Conservation (phyloP, 129 eudicot species). For the Solidago caesia region DNA sequence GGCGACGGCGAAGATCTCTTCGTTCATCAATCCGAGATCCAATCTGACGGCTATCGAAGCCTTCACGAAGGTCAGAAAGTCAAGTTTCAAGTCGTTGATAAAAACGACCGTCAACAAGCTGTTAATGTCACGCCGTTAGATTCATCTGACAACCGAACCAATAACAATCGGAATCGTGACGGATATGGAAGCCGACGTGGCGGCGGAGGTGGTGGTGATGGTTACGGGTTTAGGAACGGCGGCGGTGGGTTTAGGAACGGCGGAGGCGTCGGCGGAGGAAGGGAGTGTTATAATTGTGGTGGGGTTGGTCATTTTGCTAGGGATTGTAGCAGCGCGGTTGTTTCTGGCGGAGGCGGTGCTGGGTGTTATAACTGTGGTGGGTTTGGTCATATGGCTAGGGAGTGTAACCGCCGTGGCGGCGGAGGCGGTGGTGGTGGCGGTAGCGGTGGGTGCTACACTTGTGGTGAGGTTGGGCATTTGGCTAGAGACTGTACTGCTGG, state of each 20-base stretch:
- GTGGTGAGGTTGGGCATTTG: slow-evolving; percentile 42
- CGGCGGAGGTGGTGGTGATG: slow-evolving; percentile 33
- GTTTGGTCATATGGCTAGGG: slow-evolving; percentile 56
- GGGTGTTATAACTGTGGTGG: slow-evolving; percentile 52
- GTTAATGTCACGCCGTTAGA: slow-evolving; percentile 51
- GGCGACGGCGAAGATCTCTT: slow-evolving; percentile 77
- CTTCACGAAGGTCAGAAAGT: slow-evolving; percentile 59
- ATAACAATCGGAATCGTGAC: slow-evolving; percentile 37
- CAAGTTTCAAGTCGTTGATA: slow-evolving; percentile 45
- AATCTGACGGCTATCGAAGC: slow-evolving; percentile 60
- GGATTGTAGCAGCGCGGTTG: slow-evolving; percentile 45
- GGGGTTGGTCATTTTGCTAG: slow-evolving; percentile 54
- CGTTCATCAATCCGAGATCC: slow-evolving; percentile 75
- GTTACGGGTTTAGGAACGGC: slow-evolving; percentile 39
- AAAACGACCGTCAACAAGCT: slow-evolving; percentile 47
- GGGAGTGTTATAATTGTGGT: slow-evolving; percentile 64
- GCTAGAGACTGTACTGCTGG: slow-evolving; percentile 39
- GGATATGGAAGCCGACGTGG: not conserved
- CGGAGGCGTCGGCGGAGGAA: slow-evolving; percentile 42
- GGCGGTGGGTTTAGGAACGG: slow-evolving; percentile 32
- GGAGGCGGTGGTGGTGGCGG: slow-evolving; percentile 35
- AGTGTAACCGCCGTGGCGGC: slow-evolving; percentile 31
- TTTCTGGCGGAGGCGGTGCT: slow-evolving; percentile 35
- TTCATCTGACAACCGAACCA: slow-evolving; percentile 29
- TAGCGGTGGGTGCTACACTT: slow-evolving; percentile 36